A percentile compares a stretch with the other conserved stretches of the same genome.
phyloP scores from a whole-genome alignment of 305 asterid species.

The Solanum chacoense region DNA sequence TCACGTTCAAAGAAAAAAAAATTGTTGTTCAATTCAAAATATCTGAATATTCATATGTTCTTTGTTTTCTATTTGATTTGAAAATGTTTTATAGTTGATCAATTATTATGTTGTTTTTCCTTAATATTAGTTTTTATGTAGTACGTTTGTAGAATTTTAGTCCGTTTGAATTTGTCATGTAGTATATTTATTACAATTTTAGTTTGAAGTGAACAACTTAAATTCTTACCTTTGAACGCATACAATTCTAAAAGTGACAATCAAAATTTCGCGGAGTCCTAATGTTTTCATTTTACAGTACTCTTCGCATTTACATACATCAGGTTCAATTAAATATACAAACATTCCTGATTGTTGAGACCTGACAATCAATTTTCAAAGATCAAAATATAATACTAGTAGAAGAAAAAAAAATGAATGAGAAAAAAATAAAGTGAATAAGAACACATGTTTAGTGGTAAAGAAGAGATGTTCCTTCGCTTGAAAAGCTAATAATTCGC shows the following conservation, averaged over 20 bases:
- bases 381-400: background rate
- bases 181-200: no score
- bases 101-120: background rate
- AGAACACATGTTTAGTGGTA: background rate
- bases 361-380: background rate
- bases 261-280: fast-evolving
- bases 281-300: background rate
- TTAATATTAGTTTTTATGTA: background rate
- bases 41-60: no score
- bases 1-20: background rate
- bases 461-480: background rate
- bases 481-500: background rate
- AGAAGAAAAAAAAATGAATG: background rate
- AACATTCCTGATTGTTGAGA: background rate
- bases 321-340: background rate
- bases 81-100: background rate
- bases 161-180: background rate
- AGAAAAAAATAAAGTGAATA: background rate
- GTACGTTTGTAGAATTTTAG: background rate
- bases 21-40: background rate
- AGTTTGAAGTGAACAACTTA: background rate
- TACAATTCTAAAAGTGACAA: background rate
- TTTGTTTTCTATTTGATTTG: background rate
- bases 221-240: background rate
- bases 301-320: background rate